These are phyloP conservation scores for Cardiosporidium cionae DNA, from an alignment of 169 alveolate genomes.

Conservation along the genomic window DNA sequence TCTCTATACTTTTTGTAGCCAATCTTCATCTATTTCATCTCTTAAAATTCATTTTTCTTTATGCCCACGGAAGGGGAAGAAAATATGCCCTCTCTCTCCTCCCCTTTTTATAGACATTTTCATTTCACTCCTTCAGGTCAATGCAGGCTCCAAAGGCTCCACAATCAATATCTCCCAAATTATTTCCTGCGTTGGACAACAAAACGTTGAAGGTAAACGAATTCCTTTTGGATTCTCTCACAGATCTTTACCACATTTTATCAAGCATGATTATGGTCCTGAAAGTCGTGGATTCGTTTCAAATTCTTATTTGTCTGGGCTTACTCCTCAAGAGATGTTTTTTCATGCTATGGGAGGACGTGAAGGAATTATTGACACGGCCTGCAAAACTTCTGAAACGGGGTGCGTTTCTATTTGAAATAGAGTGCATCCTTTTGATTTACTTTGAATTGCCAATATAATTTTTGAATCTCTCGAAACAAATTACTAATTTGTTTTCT, in stretches of 20 bases:
- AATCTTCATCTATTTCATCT: neutral
- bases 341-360: slow-evolving; percentile 99
- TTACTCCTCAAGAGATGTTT: slow-evolving; percentile 86
- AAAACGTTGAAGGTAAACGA: slow-evolving; percentile 99
- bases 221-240: slow-evolving; percentile 95
- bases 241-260: slow-evolving; percentile 98
- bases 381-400: slow-evolving; percentile 99
- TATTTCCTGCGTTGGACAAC: slow-evolving; percentile 99
- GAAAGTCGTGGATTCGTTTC: slow-evolving; percentile 98
- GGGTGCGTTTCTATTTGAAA: slow-evolving; percentile 57
- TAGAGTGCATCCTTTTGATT: neutral
- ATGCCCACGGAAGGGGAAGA: neutral
- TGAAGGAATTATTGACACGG: slow-evolving; percentile 99
- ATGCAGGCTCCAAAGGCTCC: slow-evolving; percentile 94
- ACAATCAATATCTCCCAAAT: slow-evolving; percentile 92
- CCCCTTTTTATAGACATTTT: neutral
- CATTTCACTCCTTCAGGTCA: slow-evolving; percentile 8
- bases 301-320: slow-evolving; percentile 90
- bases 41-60: neutral
- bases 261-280: slow-evolving; percentile 98
- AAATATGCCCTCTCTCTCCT: neutral
- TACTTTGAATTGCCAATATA: neutral
- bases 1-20: neutral
- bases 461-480: neutral
- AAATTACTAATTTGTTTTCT: neutral